Base-by-base conservation (phyloP, 2,329 filamentous ascomycete species). In the Arthrobotrys iridis region DNA sequence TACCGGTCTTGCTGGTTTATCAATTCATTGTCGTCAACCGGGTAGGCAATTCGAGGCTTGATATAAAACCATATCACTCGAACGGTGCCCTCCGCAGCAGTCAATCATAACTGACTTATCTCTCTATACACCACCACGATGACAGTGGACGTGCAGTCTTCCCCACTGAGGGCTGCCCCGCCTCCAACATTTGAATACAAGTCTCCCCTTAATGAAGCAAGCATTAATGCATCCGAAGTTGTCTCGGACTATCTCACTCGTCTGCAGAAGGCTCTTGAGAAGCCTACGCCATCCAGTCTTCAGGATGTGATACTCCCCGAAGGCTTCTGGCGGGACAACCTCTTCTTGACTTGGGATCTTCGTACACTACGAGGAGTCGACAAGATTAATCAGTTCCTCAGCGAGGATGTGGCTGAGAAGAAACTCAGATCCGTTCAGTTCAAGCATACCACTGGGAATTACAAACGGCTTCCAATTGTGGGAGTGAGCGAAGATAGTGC, bases 291-390 rank as follows among this genome's bases (percentile, higher is more conserved):
- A 10, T 40, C 46, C 18, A 48, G 11, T 26, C 57, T 75, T 13
- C 46, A 67, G 30, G 48, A 68, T 33, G 63, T 68, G 4, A 59
- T 75, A 5, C 57, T 68, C 15, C 37, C 57, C 2, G 63, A 85
- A 18, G 84, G 85, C 65, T 88, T 84, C 80, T 89, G 87, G 87
- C 84, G 87, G 6, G 87, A 89, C 77, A 86, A 88, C 45, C 81
- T 89, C 0, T 85, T 84, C 18, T 79, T 89, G 0, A 84, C 86
- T 0, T 89, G 87, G 87, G 84, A 85, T 41, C 85, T 87, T 48
- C 85, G 83, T 65, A 87, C 85, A 1, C 79, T 86, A 0, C 82
- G 86, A n/a, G 83, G 84, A 0, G 80, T 82, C 0, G 77, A 79
- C 0, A 80, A 81, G 24, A 84, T 88, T 37, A 77, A 63, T 50